phyloP scores from a whole-genome alignment of 75 land plant genomes.

The Pseudotsuga menziesii region DNA sequence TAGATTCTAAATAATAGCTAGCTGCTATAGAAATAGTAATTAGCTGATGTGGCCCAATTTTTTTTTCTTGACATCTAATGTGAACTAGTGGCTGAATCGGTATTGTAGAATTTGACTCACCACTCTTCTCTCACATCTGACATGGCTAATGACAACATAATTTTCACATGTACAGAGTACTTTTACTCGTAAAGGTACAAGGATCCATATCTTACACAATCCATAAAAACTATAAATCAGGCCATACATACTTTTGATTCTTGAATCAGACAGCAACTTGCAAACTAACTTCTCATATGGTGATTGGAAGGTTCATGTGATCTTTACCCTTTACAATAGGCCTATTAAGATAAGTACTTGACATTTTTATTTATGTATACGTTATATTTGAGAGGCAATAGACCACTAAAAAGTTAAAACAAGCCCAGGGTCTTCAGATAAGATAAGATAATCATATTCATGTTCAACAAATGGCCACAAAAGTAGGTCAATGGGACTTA shows the following conservation, averaged over 20 bases:
- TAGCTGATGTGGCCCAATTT: background rate
- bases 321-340: background rate
- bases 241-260: background rate
- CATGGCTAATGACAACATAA: background rate
- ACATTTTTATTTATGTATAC: background rate
- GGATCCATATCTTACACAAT: background rate
- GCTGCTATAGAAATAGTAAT: background rate
- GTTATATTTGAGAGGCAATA: background rate
- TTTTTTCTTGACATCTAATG: slow-evolving; percentile 2
- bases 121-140: background rate
- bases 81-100: background rate
- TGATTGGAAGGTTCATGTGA: background rate
- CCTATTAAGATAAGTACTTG: background rate
- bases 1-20: background rate
- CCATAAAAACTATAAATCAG: background rate
- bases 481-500: too few relatives aligned
- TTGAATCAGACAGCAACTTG: background rate
- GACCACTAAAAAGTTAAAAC: background rate
- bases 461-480: too few relatives aligned
- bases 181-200: background rate
- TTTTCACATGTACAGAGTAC: background rate
- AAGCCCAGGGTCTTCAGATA: background rate
- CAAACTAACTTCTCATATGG: background rate
- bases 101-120: background rate
- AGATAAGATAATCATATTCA: too few relatives aligned